Conservation (phyloP, 441 rosid genomes). For the Gossypium schwendimanii region DNA sequence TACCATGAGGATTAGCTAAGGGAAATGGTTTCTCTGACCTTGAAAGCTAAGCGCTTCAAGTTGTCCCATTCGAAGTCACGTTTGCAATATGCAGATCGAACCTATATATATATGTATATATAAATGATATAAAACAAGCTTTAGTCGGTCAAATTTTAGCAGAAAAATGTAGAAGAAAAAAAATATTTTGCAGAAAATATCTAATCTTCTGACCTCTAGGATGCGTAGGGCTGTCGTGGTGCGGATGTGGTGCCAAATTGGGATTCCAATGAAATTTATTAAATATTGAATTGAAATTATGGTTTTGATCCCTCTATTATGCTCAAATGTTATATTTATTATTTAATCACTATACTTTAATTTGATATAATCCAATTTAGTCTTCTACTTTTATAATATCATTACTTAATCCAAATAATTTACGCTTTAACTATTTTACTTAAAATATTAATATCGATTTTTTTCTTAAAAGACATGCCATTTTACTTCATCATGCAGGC, state of each 20-base stretch:
- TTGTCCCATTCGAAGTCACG: slow-evolving; percentile 90
- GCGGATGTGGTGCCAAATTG: neutral
- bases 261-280: neutral
- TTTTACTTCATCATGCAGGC: too few species aligned
- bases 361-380: too few species aligned
- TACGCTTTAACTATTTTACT: too few species aligned
- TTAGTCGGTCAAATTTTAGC: neutral
- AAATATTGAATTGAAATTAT: neutral
- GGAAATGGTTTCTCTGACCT: slow-evolving; percentile 29
- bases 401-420: too few species aligned
- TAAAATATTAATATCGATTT: too few species aligned
- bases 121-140: neutral
- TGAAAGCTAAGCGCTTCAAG: slow-evolving; percentile 40
- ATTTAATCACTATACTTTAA: too few species aligned
- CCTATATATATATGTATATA: slow-evolving; percentile 25
- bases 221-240: slow-evolving; percentile 47
- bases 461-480: too few species aligned
- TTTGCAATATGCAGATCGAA: slow-evolving; percentile 73
- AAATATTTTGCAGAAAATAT: neutral
- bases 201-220: slow-evolving; percentile 47
- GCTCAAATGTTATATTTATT: neutral
- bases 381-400: too few species aligned
- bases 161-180: neutral
- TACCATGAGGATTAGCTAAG: neutral
- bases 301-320: neutral